Conservation (phyloP, 2,329 filamentous ascomycete genomes). For the Cladosporium sp. region DNA sequence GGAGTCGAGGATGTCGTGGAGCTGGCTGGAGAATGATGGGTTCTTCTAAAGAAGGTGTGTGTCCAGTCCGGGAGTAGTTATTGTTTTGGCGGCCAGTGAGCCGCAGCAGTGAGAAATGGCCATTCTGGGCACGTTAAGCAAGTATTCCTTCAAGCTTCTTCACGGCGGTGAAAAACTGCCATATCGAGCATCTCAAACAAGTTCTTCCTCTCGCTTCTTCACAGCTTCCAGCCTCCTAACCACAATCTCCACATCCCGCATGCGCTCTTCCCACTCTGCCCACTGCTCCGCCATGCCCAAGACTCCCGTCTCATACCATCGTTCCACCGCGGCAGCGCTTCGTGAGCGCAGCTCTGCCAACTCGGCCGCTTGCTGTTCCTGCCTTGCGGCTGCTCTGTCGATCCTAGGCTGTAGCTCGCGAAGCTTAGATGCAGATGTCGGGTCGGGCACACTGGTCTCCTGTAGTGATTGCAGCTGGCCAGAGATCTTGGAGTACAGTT, state of each 20-base stretch:
- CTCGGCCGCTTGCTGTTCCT: slow-evolving; percentile 62
- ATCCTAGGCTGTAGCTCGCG: slow-evolving; percentile 64
- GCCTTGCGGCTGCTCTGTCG: slow-evolving; percentile 61
- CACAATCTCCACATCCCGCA: slow-evolving; percentile 66
- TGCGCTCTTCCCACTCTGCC: slow-evolving; percentile 69
- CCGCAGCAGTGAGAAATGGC: background rate
- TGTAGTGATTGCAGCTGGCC: slow-evolving; percentile 49
- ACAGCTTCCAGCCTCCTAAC: slow-evolving; percentile 65
- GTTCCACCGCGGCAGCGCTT: slow-evolving; percentile 57
- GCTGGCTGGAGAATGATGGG: background rate
- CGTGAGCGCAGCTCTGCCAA: slow-evolving; percentile 64
- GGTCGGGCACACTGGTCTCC: slow-evolving; percentile 47
- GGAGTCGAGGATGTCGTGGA: slow-evolving; percentile 1
- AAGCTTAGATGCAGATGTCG: slow-evolving; percentile 53
- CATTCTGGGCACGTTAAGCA: background rate
- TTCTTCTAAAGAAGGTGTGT: slow-evolving; percentile 1
- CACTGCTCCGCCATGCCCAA: slow-evolving; percentile 69
- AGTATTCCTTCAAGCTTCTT: too few relatives aligned
- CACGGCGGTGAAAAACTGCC: background rate
- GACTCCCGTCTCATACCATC: slow-evolving; percentile 74
- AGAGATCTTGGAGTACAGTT: slow-evolving; percentile 45
- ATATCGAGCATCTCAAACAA: slow-evolving; percentile 25
- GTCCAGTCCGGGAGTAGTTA: background rate
- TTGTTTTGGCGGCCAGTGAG: background rate
- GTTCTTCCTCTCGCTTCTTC: slow-evolving; percentile 56